Evolutionary conservation across 306 rosid species (phyloP), one percentile per base, ranked within the genome.

Genomic region (Rosa chinensis): DNA sequence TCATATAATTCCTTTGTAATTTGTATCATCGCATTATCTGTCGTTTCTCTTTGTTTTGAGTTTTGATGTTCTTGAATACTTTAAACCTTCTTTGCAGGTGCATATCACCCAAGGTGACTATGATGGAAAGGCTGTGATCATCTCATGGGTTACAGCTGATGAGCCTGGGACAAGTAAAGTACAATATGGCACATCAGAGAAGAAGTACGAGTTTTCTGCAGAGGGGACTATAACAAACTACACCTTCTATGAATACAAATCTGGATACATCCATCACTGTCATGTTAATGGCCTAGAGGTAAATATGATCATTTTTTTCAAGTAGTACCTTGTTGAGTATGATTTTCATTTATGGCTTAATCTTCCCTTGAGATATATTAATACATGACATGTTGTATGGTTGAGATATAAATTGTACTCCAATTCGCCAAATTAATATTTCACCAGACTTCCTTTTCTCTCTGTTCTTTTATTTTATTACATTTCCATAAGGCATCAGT

Each of bases 101-200:
- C 99, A 91, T 78, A 90, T 95, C 71, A 93, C 99, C 37, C 99
- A 95, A 86, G 99, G 98, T 52, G 99, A 95, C 84, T 93, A 93
- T 69, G 97, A 95, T 72, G 99, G 97, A 75, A 91, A 82, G 85
- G 97, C 99, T 59, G 94, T 93, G 47, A 90, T 93, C 35, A 79
- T 95, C 81, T 93, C 99, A 73, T 93, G 99, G 99, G 90, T 95
- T 76, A 93, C 98, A 2, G 69, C 89, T 6, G 87, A 91, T 53
- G 89, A 87, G 78, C 91, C 94, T 58, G 99, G 92, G 73, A 18
- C 87, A 68, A 82, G 81, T 84, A 77, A 35, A 83, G 97, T 95
- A 52, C 85, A 85, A 25, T 93, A 83, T 81, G 96, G 99, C 49
- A 88, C 82, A 52, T 79, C 92, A 66, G 82, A 82, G 63, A 35